A percentile compares a stretch with the other conserved stretches of the same genome.
These are phyloP conservation scores for Tricholoma matsutake DNA, from an alignment of 768 basidiomycete genomes.

Conservation along the genomic window DNA sequence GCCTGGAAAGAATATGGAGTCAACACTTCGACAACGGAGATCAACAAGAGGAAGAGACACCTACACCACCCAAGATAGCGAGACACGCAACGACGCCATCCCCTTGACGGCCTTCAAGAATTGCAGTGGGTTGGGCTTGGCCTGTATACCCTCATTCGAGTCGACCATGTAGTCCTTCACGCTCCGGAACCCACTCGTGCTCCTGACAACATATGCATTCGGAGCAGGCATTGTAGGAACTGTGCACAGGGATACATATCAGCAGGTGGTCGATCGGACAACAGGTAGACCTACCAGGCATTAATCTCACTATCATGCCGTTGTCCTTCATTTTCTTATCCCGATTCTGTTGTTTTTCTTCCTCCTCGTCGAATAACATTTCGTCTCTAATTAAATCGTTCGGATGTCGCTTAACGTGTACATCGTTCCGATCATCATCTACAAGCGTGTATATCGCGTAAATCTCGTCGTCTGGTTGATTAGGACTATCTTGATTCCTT, in stretches of 20 bases:
- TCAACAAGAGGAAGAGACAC: constrained; percentile 16
- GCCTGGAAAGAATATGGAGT: constrained; percentile 28
- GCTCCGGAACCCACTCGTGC: neutral
- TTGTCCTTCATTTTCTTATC: constrained; percentile 3
- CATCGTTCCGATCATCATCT: constrained; percentile 4
- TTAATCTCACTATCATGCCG: constrained; percentile 18
- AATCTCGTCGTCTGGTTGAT: constrained; percentile 7
- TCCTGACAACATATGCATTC: constrained; percentile 23
- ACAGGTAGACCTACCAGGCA: constrained; percentile 5
- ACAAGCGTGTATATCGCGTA: neutral
- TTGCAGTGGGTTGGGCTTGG: constrained; percentile 17
- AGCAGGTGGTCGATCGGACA: neutral
- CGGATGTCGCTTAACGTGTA: constrained; percentile 15
- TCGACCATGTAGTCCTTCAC: neutral
- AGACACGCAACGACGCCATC: constrained; percentile 51
- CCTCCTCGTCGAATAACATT: constrained; percentile 44
- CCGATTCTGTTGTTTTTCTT: neutral
- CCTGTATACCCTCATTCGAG: neutral
- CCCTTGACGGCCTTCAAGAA: constrained; percentile 59
- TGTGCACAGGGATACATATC: constrained; percentile 20
- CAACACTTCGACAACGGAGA: neutral
- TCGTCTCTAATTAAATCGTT: constrained; percentile 50
- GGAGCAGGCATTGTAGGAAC: constrained; percentile 59
- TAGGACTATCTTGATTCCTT: neutral
- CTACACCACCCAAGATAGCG: constrained; percentile 63